Evolutionary conservation across 345 rosid genomes (phyloP).

Genomic region (Populus pruinosa): DNA sequence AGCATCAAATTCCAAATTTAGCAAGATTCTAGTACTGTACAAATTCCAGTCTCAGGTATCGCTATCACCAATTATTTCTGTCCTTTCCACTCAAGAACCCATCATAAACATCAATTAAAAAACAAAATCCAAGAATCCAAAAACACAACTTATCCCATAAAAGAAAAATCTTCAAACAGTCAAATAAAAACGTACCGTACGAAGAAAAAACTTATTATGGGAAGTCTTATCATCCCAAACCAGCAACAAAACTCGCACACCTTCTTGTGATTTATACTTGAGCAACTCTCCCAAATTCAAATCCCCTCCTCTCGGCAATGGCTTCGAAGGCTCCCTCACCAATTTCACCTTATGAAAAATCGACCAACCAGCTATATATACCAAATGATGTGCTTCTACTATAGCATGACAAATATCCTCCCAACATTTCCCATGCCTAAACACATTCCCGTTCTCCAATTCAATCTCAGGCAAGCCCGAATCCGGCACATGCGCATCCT

Average conservation of each 20-base stretch:
- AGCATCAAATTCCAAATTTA: no score
- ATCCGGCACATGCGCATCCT: slow-evolving; percentile 73
- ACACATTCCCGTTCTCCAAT: slow-evolving; percentile 51
- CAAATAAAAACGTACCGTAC: slow-evolving; percentile 43
- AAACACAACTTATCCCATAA: no score
- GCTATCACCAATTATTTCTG: background rate
- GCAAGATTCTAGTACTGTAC: background rate
- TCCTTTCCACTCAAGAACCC: background rate
- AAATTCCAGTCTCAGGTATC: background rate
- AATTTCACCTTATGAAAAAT: slow-evolving; percentile 66
- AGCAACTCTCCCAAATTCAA: slow-evolving; percentile 68
- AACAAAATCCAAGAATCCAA: background rate
- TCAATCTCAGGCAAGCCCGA: slow-evolving; percentile 45
- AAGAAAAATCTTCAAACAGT: background rate
- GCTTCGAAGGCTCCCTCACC: slow-evolving; percentile 57
- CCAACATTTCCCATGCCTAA: slow-evolving; percentile 64
- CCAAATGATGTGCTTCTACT: slow-evolving; percentile 80
- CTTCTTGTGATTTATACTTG: slow-evolving; percentile 82
- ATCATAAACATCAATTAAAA: background rate
- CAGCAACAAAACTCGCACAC: slow-evolving; percentile 71
- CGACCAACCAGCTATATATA: slow-evolving; percentile 85
- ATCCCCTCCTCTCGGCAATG: slow-evolving; percentile 59
- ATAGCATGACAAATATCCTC: slow-evolving; percentile 87
- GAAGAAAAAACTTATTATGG: slow-evolving; percentile 61
- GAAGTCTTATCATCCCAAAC: slow-evolving; percentile 98